Conservation (phyloP, 2,329 filamentous ascomycete species). For the Tolypocladium tropicale region DNA sequence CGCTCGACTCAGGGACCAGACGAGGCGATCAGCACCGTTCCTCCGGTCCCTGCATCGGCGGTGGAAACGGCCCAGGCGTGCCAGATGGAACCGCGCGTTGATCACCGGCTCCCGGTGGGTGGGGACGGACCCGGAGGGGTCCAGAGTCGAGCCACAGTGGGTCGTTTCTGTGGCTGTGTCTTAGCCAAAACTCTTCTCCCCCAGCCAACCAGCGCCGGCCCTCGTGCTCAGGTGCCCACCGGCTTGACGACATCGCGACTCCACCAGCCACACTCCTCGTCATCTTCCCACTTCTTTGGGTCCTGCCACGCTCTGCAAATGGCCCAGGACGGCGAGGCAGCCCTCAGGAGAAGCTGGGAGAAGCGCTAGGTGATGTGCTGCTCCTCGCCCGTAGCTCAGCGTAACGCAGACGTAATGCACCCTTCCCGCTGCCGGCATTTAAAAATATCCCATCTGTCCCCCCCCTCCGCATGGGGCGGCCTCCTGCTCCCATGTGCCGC, state of each 20-base stretch:
- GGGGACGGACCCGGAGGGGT: too few species aligned
- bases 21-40: background rate
- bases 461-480: too few species aligned
- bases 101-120: too few species aligned
- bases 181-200: background rate
- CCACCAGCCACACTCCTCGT: background rate
- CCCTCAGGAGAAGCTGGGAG: background rate
- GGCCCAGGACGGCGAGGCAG: background rate
- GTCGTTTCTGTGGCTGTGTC: background rate
- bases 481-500: too few species aligned
- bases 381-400: background rate
- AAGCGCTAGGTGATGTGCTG: background rate
- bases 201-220: background rate
- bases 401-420: background rate
- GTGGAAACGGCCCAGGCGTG: too few species aligned
- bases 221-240: background rate
- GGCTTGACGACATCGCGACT: background rate
- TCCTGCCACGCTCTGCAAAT: background rate
- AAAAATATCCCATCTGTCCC: background rate
- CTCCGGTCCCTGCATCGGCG: background rate
- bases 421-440: background rate
- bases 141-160: background rate
- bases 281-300: background rate
- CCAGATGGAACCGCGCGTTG: too few species aligned
- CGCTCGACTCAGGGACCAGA: background rate